Evolutionary conservation across 164 flowering plant species (phyloP), one percentile per base, ranked within the genome.

Genomic region (Hamamelis virginiana): DNA sequence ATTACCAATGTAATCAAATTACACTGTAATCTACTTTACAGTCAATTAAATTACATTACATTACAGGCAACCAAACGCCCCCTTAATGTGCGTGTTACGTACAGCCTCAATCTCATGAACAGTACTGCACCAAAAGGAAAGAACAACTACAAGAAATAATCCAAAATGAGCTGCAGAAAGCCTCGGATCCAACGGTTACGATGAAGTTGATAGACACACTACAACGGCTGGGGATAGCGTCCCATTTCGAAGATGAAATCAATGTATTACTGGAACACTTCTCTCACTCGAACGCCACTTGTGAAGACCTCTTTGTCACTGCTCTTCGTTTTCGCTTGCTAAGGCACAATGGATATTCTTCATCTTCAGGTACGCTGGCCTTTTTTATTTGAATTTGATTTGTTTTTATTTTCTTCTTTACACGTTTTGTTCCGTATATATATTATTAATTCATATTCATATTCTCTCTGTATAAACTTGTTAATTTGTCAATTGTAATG

Each of bases 171-270:
- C 22, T 68, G 38, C 43, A 18, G 19, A 59, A 59, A 18, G 26
- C 23, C 23, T 13, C 33, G 9, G 65, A 59, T 68, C 57, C 71
- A 25, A 58, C 56, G 55, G 64, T 68, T 68, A 68, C 46, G 41
- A 28, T 45, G 28, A 67, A 52, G 47, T 10, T 59, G 43, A 61
- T 72, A 3, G 75, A 72, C 67, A 67, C 41, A 18, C 48, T 72
- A 41, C 71, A 72, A 62, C 38, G 75, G 61, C 65, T 72, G 13
- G 67, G 75, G 22, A 48, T 72, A 8, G 71, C 18, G 14, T 33
- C 67, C 56, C 71, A 72, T 67, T 72, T 72, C 55, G 66, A 67
- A 11, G 75, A 72, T 23, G 71, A 72, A 26, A 67, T 67, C 53
- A 45, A 47, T 9, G 44, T 1, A 1, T 21, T 21, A 23, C 15